These are phyloP conservation scores for Quercus gilva DNA, from an alignment of 306 rosid genomes.

Conservation along the genomic window DNA sequence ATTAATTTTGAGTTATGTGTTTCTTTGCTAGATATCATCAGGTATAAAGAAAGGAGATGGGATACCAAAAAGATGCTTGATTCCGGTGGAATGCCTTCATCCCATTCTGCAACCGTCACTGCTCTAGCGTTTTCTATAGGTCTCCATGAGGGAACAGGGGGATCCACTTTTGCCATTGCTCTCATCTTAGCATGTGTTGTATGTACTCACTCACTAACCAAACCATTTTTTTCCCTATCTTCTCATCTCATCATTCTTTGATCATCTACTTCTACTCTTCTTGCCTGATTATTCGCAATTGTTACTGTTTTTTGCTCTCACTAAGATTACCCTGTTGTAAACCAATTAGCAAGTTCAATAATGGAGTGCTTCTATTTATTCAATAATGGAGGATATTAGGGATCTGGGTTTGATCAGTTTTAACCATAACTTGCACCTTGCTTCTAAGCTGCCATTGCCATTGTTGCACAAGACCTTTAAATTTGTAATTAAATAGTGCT, in stretches of 20 bases:
- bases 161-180: slow-evolving; percentile 74
- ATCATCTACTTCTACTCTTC: background rate
- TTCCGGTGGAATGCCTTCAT: slow-evolving; percentile 95
- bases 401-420: slow-evolving; percentile 1
- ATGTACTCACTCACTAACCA: slow-evolving; percentile 23
- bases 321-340: background rate
- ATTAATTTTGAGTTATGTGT: too few species aligned
- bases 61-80: slow-evolving; percentile 79
- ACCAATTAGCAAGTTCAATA: background rate
- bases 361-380: background rate
- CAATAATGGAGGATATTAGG: background rate
- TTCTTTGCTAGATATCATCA: slow-evolving; percentile 46
- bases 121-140: slow-evolving; percentile 72
- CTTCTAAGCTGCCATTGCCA: background rate
- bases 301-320: background rate
- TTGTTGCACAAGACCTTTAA: background rate
- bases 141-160: slow-evolving; percentile 70
- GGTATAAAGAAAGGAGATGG: slow-evolving; percentile 93
- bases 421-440: background rate
- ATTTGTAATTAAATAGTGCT: background rate
- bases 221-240: background rate
- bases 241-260: too few species aligned
- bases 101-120: slow-evolving; percentile 84
- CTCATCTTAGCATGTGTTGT: slow-evolving; percentile 78
- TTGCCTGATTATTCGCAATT: background rate